Evolutionary conservation across 306 rosid species (phyloP), one percentile per base, ranked within the genome.

Genomic region (Sicyos edulis): DNA sequence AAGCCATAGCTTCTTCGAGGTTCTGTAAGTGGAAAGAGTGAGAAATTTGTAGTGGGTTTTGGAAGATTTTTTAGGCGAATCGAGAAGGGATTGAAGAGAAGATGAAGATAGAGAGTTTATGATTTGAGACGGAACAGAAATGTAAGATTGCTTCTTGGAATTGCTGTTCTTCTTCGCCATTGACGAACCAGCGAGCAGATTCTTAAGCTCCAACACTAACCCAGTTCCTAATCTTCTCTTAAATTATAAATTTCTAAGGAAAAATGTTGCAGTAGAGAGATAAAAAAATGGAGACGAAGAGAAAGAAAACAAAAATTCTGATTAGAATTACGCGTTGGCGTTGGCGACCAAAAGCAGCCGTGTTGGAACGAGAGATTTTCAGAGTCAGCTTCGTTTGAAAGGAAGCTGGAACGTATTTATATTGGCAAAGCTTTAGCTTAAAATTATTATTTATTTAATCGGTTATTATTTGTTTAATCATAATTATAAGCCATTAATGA

Each of bases 91-190:
- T 15, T 91, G 91, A 17, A 93, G 80, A 16, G 99, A 91, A 77
- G 99, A 87, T 0, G 99, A 82, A 26, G 99, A 85, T 37, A 93
- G 57, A 3, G 99, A 87, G 57, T 83, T 93, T 72, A 93, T 93
- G 54, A 93, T 86, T 85, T 91, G 99, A 61, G 97, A 91, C 10
- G 99, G 99, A 32, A 93, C 99, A 6, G 99, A 89, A 73, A 93
- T 93, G 89, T 83, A 93, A 1, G 84, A 85, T 10, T 85, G 74
- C 79, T 86, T 88, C 84, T 83, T 85, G 12, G 83, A 84, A 74
- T 76, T 86, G 77, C 81, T 85, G 74, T 88, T 90, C 2, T 88
- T 82, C 75, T 85, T 90, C 4, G 90, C 97, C 97, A 90, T 92
- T 50, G 80, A 65, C 70, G 9, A 42, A 15, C 0, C 29, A 54